Percentiles rank a stretch among this genome's conserved stretches.
Evolutionary conservation across 192 early-diverging fungal genomes (phyloP).

Genomic region (Backusella luteola): DNA sequence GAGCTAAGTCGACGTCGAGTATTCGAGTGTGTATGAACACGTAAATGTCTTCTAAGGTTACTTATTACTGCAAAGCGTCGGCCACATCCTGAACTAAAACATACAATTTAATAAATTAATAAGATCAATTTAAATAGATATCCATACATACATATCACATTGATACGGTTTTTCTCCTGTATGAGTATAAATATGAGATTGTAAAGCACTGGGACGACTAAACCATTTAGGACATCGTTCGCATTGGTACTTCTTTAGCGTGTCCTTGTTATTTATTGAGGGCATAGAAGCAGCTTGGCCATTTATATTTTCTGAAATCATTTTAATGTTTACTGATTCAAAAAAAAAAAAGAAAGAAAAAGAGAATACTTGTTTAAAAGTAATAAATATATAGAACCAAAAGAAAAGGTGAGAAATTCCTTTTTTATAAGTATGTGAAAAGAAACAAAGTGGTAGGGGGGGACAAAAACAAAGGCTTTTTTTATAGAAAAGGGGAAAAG

Average conservation of each 20-base stretch:
- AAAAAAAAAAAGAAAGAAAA: not conserved
- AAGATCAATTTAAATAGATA: not conserved
- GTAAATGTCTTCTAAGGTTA: slow-evolving; percentile 58
- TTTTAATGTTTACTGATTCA: not conserved
- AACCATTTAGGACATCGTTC: slow-evolving; percentile 15
- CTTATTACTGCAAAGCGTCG: slow-evolving; percentile 63
- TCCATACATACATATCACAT: slow-evolving; percentile 20
- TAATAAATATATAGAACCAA: not conserved
- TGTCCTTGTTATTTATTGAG: not conserved
- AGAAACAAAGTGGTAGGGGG: not conserved
- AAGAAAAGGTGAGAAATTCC: not conserved
- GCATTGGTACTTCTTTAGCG: slow-evolving; percentile 15
- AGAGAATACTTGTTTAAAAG: not conserved
- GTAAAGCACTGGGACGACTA: slow-evolving; percentile 19
- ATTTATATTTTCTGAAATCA: not conserved
- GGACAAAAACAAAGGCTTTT: not conserved
- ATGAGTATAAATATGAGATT: slow-evolving; percentile 26
- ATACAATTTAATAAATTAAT: not conserved
- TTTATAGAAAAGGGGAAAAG: not conserved
- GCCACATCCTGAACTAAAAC: slow-evolving; percentile 40
- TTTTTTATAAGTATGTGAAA: not conserved
- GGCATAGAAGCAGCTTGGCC: not conserved
- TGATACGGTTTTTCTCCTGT: slow-evolving; percentile 30
- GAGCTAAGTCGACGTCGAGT: not conserved
- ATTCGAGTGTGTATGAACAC: slow-evolving; percentile 36